Evolutionary conservation across 2,329 filamentous ascomycete species (phyloP), one percentile per base, ranked within the genome.

Genomic region (Tolypocladium pustulatum): DNA sequence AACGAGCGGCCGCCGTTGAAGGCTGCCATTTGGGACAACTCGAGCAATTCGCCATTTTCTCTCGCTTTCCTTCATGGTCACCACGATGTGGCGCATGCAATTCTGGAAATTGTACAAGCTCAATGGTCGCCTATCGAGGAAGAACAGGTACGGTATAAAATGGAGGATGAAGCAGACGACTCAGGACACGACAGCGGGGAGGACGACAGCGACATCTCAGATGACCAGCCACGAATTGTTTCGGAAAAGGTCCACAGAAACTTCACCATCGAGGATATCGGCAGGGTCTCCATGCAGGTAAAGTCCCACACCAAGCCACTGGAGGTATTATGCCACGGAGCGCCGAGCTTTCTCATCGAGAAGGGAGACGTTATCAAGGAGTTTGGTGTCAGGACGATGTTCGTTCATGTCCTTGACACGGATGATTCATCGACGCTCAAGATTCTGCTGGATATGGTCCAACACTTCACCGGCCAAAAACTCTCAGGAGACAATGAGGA

Each of bases 181-280:
- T 71, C 75, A 4, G 70, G 73, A n/a, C 36, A 53, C 30, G 49
- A 34, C 49, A 36, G 30, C 8, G 68, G 73, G 8, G 72, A 76
- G 9, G 73, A 72, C 10, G 60, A 69, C 30, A 65, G 63, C 40
- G 65, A 75, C 4, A 68, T 65, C 20, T 70, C 73, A 1, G 73
- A 71, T 1, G 69, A 71, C 5, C 72, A 75, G 51, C 76, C 76
- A 22, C 73, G 73, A 8, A 76, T 84, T 46, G 73, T 76, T 54
- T 73, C 73, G 20, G 80, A 86, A 60, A 75, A 85, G 46, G 73
- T 90, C 34, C 81, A 87, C 63, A 82, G 87, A 15, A 77, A 81
- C 40, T 90, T 89, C 68, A 94, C 90, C 0, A 81, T 93, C 57
- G 88, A 94, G 20, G 84, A 90, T 64, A 79, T 94, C 59, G 88